Evolutionary conservation across 1,139 yeast genomes (phyloP).

Genomic region (Maudiozyma humilis): DNA sequence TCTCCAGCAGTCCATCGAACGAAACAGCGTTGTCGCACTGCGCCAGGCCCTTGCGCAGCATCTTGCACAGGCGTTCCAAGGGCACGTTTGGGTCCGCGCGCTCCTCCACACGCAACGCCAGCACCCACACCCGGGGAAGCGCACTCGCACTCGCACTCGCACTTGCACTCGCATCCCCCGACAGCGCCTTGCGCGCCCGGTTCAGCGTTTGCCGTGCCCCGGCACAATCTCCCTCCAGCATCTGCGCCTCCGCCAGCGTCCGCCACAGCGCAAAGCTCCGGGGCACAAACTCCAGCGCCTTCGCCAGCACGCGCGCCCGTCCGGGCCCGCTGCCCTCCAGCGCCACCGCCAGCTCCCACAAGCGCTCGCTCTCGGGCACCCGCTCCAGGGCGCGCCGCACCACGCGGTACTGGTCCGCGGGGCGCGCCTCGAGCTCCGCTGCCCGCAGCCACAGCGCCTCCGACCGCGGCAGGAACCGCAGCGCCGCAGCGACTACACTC

Average conservation of each 20-base stretch:
- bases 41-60: no score
- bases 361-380: constrained; percentile 38
- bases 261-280: constrained; percentile 59
- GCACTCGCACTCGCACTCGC: no score
- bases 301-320: constrained; percentile 47
- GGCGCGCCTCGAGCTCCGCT: constrained; percentile 52
- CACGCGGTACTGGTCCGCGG: constrained; percentile 43
- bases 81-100: no score
- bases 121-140: no score
- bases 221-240: no score
- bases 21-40: no score
- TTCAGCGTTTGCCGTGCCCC: constrained; percentile 48
- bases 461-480: constrained; percentile 48
- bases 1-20: no score
- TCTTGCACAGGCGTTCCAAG: no score
- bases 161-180: constrained; percentile 44
- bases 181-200: constrained; percentile 49
- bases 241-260: constrained; percentile 39
- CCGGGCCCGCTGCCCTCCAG: constrained; percentile 43
- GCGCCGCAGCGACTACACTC: constrained; percentile 57
- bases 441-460: constrained; percentile 69
- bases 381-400: constrained; percentile 54
- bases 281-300: constrained; percentile 68
- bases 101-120: constrained; percentile 70
- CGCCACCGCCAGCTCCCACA: constrained; percentile 51